These are phyloP conservation scores for Wickerhamiella bombiphila DNA, from an alignment of 805 yeast genomes.

Conservation along the genomic window DNA sequence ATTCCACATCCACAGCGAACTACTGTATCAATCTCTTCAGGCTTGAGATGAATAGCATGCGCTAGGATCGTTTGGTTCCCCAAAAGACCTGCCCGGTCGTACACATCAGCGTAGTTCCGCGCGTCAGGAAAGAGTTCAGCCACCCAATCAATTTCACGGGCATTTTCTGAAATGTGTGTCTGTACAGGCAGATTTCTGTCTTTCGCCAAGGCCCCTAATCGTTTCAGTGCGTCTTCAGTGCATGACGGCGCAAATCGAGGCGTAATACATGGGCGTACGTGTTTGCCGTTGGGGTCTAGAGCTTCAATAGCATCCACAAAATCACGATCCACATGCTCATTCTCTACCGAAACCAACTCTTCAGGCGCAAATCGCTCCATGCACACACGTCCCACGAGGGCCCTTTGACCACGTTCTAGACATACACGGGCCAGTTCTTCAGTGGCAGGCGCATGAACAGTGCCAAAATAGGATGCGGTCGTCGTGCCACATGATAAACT, in stretches of 20 bases:
- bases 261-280: conserved; percentile 63
- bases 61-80: conserved; percentile 64
- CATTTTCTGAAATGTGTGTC: conserved; percentile 82
- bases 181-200: conserved; percentile 49
- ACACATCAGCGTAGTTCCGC: conserved; percentile 59
- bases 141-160: conserved; percentile 62
- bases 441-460: conserved; percentile 66
- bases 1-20: conserved; percentile 48
- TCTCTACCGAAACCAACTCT: conserved; percentile 28
- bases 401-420: conserved; percentile 60
- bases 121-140: conserved; percentile 55
- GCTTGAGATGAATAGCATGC: conserved; percentile 68
- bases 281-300: conserved; percentile 38
- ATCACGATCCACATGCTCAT: conserved; percentile 42
- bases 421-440: conserved; percentile 63
- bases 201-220: conserved; percentile 47
- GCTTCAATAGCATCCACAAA: conserved; percentile 42
- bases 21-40: conserved; percentile 47
- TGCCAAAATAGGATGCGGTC: conserved; percentile 81
- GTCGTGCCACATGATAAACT: conserved; percentile 79
- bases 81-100: conserved; percentile 47
- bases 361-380: conserved; percentile 78
- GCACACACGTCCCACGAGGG: conserved; percentile 83
- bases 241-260: conserved; percentile 94
- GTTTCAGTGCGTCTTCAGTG: conserved; percentile 41